Conservation (phyloP, 805 yeast genomes). For the Brettanomyces nanus region DNA sequence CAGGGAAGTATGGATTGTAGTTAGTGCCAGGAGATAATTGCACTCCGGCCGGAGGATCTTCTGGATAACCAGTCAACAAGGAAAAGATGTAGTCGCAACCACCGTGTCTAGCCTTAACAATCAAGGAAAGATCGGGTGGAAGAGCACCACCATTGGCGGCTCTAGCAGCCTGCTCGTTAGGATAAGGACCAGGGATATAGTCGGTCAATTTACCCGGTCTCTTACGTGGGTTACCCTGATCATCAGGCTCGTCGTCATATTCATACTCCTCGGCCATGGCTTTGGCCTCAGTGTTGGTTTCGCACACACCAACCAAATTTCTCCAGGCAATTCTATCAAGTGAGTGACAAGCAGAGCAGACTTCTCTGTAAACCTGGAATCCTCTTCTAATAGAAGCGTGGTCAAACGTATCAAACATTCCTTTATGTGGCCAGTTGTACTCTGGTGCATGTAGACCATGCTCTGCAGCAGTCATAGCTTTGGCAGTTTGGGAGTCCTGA, state of each 20-base stretch:
- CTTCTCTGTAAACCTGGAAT: constrained; percentile 97
- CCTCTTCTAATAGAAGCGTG: constrained; percentile 98
- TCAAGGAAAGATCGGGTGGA: constrained; percentile 95
- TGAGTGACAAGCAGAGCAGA: constrained; percentile 98
- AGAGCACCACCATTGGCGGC: constrained; percentile 99
- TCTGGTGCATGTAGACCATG: constrained; percentile 97
- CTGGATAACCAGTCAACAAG: constrained; percentile 96
- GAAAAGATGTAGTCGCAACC: constrained; percentile 93
- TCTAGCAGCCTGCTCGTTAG: constrained; percentile 98
- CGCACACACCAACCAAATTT: constrained; percentile 94
- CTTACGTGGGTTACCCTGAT: constrained; percentile 95
- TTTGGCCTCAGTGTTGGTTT: constrained; percentile 81
- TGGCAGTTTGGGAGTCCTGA: constrained; percentile 79
- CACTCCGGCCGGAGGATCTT: constrained; percentile 98
- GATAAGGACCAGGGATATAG: constrained; percentile 89
- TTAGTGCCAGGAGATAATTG: constrained; percentile 86
- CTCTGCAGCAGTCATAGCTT: constrained; percentile 97
- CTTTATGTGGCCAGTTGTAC: constrained; percentile 89
- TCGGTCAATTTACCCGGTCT: constrained; percentile 98
- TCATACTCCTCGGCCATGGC: constrained; percentile 94
- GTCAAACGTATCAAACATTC: constrained; percentile 85
- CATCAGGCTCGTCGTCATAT: constrained; percentile 94
- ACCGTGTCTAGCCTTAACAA: constrained; percentile 98
- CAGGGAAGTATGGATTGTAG: constrained; percentile 99
- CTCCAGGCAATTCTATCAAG: constrained; percentile 97